Conservation (phyloP, 2,329 filamentous ascomycete species). For the Cladophialophora immunda region DNA sequence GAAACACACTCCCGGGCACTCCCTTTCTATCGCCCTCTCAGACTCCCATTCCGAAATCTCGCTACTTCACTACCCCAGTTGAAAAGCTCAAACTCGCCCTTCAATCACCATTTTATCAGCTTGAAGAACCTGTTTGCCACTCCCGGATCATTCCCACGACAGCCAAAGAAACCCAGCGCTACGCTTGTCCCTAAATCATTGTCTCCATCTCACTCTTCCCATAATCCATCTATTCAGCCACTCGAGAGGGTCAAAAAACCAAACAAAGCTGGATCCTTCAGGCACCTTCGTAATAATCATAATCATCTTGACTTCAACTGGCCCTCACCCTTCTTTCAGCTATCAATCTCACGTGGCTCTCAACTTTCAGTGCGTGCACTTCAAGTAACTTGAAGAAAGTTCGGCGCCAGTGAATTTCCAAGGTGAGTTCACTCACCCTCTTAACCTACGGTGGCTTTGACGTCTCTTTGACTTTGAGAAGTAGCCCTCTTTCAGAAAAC, state of each 20-base stretch:
- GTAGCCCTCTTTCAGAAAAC: not conserved
- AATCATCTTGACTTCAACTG: not conserved
- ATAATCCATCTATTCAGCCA: not conserved
- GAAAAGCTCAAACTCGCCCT: no score
- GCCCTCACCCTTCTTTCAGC: not conserved
- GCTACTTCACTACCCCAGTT: no score
- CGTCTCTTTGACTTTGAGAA: not conserved
- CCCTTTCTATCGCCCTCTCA: no score
- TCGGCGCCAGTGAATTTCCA: not conserved
- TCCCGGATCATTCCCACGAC: not conserved
- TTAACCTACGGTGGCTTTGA: not conserved
- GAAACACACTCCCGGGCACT: no score
- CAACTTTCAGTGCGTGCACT: not conserved
- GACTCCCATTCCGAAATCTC: no score
- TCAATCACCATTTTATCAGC: not conserved
- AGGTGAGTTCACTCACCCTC: not conserved
- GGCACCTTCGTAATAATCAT: not conserved
- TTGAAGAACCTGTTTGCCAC: not conserved
- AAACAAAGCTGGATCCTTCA: not conserved
- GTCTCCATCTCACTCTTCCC: not conserved
- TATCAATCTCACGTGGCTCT: not conserved
- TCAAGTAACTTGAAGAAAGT: not conserved
- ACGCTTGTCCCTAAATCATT: not conserved
- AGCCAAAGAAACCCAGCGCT: not conserved
- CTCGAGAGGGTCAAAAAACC: not conserved